Evolutionary conservation across 148 eudicot species (phyloP).

Genomic region (Polygonum maritimum): DNA sequence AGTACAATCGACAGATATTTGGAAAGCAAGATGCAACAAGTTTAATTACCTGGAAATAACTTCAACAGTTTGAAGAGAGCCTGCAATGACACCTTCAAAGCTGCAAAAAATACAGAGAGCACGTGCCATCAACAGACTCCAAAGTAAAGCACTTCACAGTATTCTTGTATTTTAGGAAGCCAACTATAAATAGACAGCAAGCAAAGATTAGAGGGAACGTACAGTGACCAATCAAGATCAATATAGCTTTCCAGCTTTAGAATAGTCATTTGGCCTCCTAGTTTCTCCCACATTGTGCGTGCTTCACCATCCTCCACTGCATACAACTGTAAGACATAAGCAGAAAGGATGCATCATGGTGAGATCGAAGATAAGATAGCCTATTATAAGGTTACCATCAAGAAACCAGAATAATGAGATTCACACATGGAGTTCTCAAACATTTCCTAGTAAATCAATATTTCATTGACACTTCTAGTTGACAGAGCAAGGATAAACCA

Average conservation of each 20-base stretch:
- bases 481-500: neutral
- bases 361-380: neutral
- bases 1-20: neutral
- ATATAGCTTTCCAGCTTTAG: slow-evolving; percentile 51
- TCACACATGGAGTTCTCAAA: neutral
- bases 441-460: neutral
- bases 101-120: slow-evolving; percentile 33
- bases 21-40: neutral
- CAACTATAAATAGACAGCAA: slow-evolving; percentile 16
- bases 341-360: neutral
- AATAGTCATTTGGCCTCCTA: slow-evolving; percentile 66
- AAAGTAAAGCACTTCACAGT: neutral
- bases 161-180: slow-evolving; percentile 6
- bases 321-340: slow-evolving; percentile 43
- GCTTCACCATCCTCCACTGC: slow-evolving; percentile 63
- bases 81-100: slow-evolving; percentile 78
- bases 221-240: slow-evolving; percentile 87
- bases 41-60: slow-evolving; percentile 60
- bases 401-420: neutral
- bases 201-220: slow-evolving; percentile 36
- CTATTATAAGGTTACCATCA: neutral
- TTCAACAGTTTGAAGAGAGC: slow-evolving; percentile 72
- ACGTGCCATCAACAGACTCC: slow-evolving; percentile 16
- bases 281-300: slow-evolving; percentile 58
- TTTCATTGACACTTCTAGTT: neutral